These are phyloP conservation scores for button mushroom (Agaricus bisporus) DNA, from an alignment of 768 basidiomycete species.

Conservation along the genomic window DNA sequence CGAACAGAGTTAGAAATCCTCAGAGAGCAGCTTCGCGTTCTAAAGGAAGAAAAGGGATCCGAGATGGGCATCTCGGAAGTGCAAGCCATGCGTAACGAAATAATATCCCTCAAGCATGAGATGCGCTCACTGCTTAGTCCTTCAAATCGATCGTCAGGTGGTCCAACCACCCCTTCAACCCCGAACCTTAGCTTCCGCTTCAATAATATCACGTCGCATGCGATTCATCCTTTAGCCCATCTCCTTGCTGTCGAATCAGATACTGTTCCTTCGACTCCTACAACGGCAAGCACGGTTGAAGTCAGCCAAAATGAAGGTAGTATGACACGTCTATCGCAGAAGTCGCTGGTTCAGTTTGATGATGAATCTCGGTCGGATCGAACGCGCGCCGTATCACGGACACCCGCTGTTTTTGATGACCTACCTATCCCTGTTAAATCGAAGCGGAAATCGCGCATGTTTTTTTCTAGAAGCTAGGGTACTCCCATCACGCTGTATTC, in stretches of 20 bases:
- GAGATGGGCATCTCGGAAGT: background rate
- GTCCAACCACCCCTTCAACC: background rate
- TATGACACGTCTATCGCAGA: background rate
- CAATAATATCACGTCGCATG: background rate
- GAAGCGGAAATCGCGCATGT: slow-evolving; percentile 6
- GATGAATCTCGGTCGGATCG: background rate
- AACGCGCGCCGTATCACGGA: background rate
- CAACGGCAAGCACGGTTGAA: background rate
- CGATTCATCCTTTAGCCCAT: slow-evolving; percentile 5
- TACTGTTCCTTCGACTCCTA: background rate
- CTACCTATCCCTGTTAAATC: slow-evolving; percentile 9
- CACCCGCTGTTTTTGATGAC: slow-evolving; percentile 5
- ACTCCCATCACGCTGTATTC: background rate
- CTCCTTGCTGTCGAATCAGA: slow-evolving; percentile 6
- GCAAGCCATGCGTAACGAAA: slow-evolving; percentile 2
- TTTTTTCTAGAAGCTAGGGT: slow-evolving; percentile 6
- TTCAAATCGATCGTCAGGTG: slow-evolving; percentile 1
- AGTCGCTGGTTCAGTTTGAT: background rate
- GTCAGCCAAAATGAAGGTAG: background rate
- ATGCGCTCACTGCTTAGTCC: slow-evolving; percentile 2
- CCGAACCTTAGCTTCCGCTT: slow-evolving; percentile 1
- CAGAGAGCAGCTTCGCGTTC: slow-evolving; percentile 4
- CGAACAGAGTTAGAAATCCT: slow-evolving; percentile 3
- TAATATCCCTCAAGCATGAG: slow-evolving; percentile 3
- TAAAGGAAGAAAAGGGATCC: background rate